These are phyloP conservation scores for Lunasporangiospora selenospora DNA, from an alignment of 192 early-diverging fungal species.

Conservation along the genomic window DNA sequence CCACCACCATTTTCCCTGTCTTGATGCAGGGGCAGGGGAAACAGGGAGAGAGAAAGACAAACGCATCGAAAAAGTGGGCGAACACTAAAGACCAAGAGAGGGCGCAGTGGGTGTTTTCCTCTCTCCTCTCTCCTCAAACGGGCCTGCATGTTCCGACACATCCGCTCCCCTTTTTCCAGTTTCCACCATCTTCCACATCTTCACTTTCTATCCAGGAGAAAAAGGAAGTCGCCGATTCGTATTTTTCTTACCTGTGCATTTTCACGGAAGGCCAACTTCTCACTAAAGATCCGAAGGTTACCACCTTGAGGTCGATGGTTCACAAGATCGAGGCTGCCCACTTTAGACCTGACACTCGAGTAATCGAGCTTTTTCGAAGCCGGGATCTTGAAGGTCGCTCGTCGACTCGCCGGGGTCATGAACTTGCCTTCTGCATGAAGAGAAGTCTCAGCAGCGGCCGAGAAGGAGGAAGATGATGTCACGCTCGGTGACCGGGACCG, in stretches of 20 bases:
- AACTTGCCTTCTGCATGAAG: too few species aligned
- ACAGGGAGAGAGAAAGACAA: too few species aligned
- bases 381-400: constrained; percentile 35
- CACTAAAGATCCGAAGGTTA: constrained; percentile 43
- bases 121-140: too few species aligned
- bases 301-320: constrained; percentile 55
- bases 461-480: constrained; percentile 20
- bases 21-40: too few species aligned
- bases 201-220: too few species aligned
- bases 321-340: constrained; percentile 54
- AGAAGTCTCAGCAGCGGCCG: background rate
- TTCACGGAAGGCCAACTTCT: constrained; percentile 33
- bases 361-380: constrained; percentile 43
- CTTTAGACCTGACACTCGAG: constrained; percentile 42
- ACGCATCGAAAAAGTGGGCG: too few species aligned
- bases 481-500: constrained; percentile 18
- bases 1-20: too few species aligned
- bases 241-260: constrained; percentile 31
- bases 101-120: too few species aligned
- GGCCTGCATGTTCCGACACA: too few species aligned
- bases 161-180: background rate
- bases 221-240: too few species aligned
- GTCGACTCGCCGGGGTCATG: background rate
- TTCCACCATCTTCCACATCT: background rate
- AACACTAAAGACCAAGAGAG: too few species aligned